Base-by-base conservation (phyloP, 164 flowering plant genomes). In the Pachysandra terminalis region DNA sequence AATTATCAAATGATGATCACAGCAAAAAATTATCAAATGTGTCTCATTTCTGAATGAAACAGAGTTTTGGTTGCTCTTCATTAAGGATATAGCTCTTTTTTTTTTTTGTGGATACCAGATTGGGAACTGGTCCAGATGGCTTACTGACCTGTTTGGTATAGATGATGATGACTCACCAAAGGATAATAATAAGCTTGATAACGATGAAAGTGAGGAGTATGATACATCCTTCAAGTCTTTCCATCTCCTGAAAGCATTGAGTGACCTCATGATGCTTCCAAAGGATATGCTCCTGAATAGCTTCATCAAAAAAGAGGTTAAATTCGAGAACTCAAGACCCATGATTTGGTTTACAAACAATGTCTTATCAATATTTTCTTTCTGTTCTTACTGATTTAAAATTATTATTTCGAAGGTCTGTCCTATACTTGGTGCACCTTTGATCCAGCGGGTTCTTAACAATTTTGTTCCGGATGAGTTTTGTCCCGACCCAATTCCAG, bases 221-320 rank as follows among this genome's bases (percentile, higher is more conserved):
- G 84, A 83, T 49, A 62, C 79, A 64, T 72, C 86, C 37, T 85
- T 80, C 79, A 94, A 84, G 75, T 68, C 87, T 65, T 95, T 95
- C 75, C 82, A 65, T 70, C 94, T 92, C 40, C 97, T 95, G 40
- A 81, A 87, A 77, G 90, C 92, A n/a, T 77, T 95, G 80, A 87
- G 98, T 69, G 96, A 95, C 73, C 94, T 95, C 49, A 80, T 95
- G 91, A 95, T 90, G 98, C 91, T 92, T 68, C 98, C 98, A 58
- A 78, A 80, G 71, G 96, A 86, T 63, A 85, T 92, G 96, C 89
- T 95, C 61, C 73, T 82, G 24, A 89, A 87, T 71, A 71, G 52
- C 40, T 76, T 86, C 69, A 85, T 83, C 56, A 85, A 97, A 72
- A 86, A 82, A 82, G 98, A 95, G 91, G 98, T 95, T 56, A 72